Evolutionary conservation across 192 early-diverging fungal genomes (phyloP).

Genomic region (Entophlyctis luteolus): DNA sequence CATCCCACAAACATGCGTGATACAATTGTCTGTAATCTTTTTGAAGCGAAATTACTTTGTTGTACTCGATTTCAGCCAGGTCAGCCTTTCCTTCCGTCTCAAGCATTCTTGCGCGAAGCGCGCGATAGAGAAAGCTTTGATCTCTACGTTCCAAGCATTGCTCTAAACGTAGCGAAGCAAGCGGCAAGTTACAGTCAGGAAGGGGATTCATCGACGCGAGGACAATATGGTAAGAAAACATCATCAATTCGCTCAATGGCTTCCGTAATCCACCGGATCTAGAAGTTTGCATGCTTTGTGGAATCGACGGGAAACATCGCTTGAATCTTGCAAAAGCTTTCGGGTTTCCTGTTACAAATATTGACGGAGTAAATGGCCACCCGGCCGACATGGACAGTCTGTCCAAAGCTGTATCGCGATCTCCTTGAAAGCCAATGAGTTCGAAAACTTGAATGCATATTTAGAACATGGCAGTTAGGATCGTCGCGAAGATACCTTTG

Average conservation of each 20-base stretch:
- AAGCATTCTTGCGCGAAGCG: slow-evolving; percentile 62
- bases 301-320: slow-evolving; percentile 25
- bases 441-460: slow-evolving; percentile 55
- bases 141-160: slow-evolving; percentile 58
- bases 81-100: slow-evolving; percentile 53
- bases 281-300: neutral
- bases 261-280: slow-evolving; percentile 67
- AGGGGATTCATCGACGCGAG: slow-evolving; percentile 66
- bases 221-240: slow-evolving; percentile 73
- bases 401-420: slow-evolving; percentile 71
- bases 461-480: neutral
- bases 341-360: slow-evolving; percentile 28
- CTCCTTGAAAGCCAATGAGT: slow-evolving; percentile 75
- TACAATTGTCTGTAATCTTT: slow-evolving; percentile 71
- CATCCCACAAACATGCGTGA: slow-evolving; percentile 82
- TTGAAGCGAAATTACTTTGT: slow-evolving; percentile 50
- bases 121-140: slow-evolving; percentile 68
- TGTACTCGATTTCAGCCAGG: slow-evolving; percentile 61
- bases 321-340: slow-evolving; percentile 3
- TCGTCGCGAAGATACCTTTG: neutral
- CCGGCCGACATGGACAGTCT: slow-evolving; percentile 67
- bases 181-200: slow-evolving; percentile 60
- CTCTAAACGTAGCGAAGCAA: slow-evolving; percentile 58
- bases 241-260: slow-evolving; percentile 70
- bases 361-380: slow-evolving; percentile 46